Evolutionary conservation across 2,329 filamentous ascomycete genomes (phyloP), one percentile per base, ranked within the genome.

Genomic region (Colletotrichum liriopes): DNA sequence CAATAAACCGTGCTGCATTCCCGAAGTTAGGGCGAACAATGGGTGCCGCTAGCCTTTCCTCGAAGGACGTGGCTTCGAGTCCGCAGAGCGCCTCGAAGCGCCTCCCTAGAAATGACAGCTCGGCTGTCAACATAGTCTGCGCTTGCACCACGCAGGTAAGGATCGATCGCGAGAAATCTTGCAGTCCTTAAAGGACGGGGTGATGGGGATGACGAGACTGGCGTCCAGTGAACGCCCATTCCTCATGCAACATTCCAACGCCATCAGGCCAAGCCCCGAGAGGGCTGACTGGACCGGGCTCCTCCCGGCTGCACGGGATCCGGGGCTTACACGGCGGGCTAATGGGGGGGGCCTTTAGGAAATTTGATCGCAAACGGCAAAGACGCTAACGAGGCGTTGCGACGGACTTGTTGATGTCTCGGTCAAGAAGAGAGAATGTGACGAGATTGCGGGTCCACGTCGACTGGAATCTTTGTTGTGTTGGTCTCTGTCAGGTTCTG

Each of bases 361-460:
- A 32, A 54, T 39, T 72, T 68, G 69, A 23, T 70, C 59, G 66
- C 54, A 72, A 65, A 65, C 70, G 60, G 66, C 29, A 65, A 65
- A 41, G 66, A 59, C 60, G 70, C 56, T 43, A 54, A 35, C 45
- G 60, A 32, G 70, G 70, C 70, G 60, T 64, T 65, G 32, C 39
- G 20, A 51, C 23, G 54, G 61, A 41, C 70, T 59, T 70, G 66
- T 65, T 65, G 54, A 72, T 72, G 70, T 72, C 66, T 72, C 54
- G 58, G 66, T 64, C 45, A 47, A 14, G 45, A 37, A 47, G 23
- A 63, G 45, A 61, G 39, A 65, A 41, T 55, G 62, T n/a, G n/a
- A n/a, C 20, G 66, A 65, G 45, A 60, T 64, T 72, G 45, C 52
- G 23, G n/a, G n/a, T 32, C 29, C 60, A 55, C 39, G 2, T 45